These are phyloP conservation scores for Steccherinum ochraceum DNA, from an alignment of 768 basidiomycete genomes.

Conservation along the genomic window DNA sequence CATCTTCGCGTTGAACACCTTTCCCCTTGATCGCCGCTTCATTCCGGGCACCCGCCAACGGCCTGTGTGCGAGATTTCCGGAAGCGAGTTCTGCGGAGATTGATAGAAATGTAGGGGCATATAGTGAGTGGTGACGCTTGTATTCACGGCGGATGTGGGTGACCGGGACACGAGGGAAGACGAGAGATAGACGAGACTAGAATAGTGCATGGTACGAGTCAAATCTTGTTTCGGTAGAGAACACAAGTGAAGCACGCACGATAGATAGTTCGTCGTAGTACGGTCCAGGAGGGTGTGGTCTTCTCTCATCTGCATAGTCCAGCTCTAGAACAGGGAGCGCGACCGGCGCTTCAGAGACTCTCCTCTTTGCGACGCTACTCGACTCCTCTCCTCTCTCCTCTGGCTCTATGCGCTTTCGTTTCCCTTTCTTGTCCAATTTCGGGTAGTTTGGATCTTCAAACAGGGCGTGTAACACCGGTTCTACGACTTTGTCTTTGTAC, in stretches of 20 bases:
- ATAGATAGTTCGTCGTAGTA: conserved; percentile 47
- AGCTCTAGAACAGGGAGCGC: not conserved
- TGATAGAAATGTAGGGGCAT: conserved; percentile 58
- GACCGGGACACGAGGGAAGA: conserved; percentile 56
- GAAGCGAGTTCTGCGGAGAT: conserved; percentile 35
- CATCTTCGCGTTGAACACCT: conserved; percentile 25
- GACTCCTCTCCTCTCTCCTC: conserved; percentile 24
- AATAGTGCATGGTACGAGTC: conserved; percentile 4
- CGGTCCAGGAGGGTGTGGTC: conserved; percentile 35
- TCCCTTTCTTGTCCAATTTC: conserved; percentile 35
- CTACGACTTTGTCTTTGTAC: conserved; percentile 34
- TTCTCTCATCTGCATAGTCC: conserved; percentile 47
- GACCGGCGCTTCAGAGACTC: conserved; percentile 28
- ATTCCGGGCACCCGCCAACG: conserved; percentile 25
- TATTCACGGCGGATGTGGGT: conserved; percentile 45
- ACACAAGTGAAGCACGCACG: conserved; percentile 30
- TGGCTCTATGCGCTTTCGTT: conserved; percentile 39
- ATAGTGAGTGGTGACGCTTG: conserved; percentile 35
- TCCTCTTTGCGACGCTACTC: conserved; percentile 23
- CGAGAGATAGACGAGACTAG: conserved; percentile 45
- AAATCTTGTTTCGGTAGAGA: conserved; percentile 2
- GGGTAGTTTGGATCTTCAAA: conserved; percentile 63
- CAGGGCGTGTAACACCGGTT: conserved; percentile 51
- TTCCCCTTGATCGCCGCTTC: conserved; percentile 36
- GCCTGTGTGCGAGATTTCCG: conserved; percentile 28